Base-by-base conservation (phyloP, 495 filamentous ascomycete genomes). In the Emericellopsis terricola region DNA sequence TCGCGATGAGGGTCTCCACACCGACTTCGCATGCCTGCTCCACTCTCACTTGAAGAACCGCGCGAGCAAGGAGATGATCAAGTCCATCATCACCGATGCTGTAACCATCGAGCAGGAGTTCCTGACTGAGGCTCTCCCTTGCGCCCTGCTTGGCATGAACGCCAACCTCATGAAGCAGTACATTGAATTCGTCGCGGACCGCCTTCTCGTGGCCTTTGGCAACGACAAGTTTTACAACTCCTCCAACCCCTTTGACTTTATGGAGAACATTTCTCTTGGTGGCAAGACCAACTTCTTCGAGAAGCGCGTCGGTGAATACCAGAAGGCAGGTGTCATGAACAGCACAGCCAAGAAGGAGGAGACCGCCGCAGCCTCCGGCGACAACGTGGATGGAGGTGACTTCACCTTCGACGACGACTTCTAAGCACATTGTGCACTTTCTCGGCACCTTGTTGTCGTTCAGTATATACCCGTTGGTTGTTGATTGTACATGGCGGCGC, bases 281-380 rank as follows among this genome's bases (percentile, higher is more conserved):
- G 89, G 89, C 59, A 97, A 97, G 78, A 97, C 89, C 56, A 97
- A 97, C 70, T 97, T 97, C 80, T 97, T 97, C 58, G 89, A 97
- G 76, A 97, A 97, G 80, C 80, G 89, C 40, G 89, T 97, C 27
- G 91, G 80, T 58, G 89, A 97, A 52, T 97, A 97, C 71, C 89
- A 97, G 62, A 97, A 97, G 69, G 85, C 91, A 30, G 89, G 91
- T 60, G 89, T 97, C 49, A 96, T 97, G 84, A 78, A 74, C 42
- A 80, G 77, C 62, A 83, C 80, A 50, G 81, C 84, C 59, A 89
- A 94, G 73, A 60, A 58, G 19, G 47, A 57, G n/a, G 60, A 64
- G 3, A 59, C 70, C 14, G 64, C 46, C n/a, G 35, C 41, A 7
- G 44, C 52, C 14, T 37, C 62, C 32, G 42, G 42, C 30, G 68